Evolutionary conservation across 169 alveolate genomes (phyloP), one percentile per base, ranked within the genome.

Genomic region (Cryptosporidium meleagridis): DNA sequence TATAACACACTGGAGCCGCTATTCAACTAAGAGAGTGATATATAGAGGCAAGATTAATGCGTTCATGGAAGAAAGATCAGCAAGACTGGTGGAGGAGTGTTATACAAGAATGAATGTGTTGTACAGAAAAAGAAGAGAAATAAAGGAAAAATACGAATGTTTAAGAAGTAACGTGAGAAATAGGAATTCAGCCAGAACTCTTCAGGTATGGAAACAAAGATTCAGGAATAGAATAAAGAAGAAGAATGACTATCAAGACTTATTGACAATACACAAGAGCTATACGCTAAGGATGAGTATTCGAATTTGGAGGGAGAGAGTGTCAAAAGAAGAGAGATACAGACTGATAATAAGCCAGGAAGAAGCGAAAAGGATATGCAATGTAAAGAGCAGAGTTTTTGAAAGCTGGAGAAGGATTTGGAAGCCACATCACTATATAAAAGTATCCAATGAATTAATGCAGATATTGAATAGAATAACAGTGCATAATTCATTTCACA

Each of bases 381-480:
- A 45, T 53, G 31, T 31, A 26, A 37, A n/a, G 21, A 80, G 51
- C 0, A 21, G 41, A 12, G 8, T 59, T 16, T 62, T 61, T 26
- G 0, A 80, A 23, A 7, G 10, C 37, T 80, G 89, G 89, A 80
- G 21, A 62, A 26, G 9, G 2, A 41, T 39, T 62, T 80, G 89
- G 89, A 37, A 23, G 23, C 89, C 89, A 21, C 39, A 80, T 65
- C 37, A 70, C 10, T 80, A 62, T 41, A 18, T 62, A 26, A 80
- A 80, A 10, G 41, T 31, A 23, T 41, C 67, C 1, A 45, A 37
- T 4, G 53, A 31, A 31, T 16, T 80, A n/a, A 62, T 80, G 2
- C 39, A 45, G 18, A 23, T 80, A 26, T 44, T 80, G 21, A 80
- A 80, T 65, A 80, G 62, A 23, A 44, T 65, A 10, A 31, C 26